Evolutionary conservation across 2,329 filamentous ascomycete genomes (phyloP).

Genomic region (Alternaria novae-zelandiae): DNA sequence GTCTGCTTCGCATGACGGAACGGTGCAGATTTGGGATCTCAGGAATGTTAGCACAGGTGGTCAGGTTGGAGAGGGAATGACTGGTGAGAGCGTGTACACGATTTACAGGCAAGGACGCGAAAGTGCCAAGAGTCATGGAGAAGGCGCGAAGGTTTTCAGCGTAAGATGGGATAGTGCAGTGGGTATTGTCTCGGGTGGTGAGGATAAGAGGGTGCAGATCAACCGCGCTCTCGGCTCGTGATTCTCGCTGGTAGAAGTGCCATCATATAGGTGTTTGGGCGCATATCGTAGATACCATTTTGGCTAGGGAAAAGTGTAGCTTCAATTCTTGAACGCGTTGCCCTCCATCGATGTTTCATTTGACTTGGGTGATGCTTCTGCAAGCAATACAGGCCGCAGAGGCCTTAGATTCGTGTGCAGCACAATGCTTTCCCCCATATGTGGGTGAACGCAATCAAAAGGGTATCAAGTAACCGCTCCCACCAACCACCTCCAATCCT

Average conservation of each 20-base stretch:
- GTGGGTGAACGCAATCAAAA: conserved; percentile 16
- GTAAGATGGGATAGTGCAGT: conserved; percentile 85
- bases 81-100: conserved; percentile 76
- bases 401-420: neutral
- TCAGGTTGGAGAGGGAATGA: conserved; percentile 56
- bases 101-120: conserved; percentile 75
- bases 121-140: conserved; percentile 67
- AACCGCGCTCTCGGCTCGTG: conserved; percentile 58
- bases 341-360: neutral
- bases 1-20: conserved; percentile 90
- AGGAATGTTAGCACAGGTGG: conserved; percentile 69
- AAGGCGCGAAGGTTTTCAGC: conserved; percentile 87
- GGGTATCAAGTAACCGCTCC: conserved; percentile 32
- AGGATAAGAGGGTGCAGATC: conserved; percentile 94
- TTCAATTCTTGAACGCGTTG: neutral
- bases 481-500: neutral
- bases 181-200: conserved; percentile 88
- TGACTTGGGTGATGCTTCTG: neutral
- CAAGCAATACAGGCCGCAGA: neutral
- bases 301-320: conserved; percentile 10
- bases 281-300: conserved; percentile 25
- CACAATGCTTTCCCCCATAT: neutral
- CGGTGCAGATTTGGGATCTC: conserved; percentile 92
- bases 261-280: conserved; percentile 14
- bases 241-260: neutral